Evolutionary conservation across 805 yeast species (phyloP).

Genomic region (Wickerhamiella alocasiicola): DNA sequence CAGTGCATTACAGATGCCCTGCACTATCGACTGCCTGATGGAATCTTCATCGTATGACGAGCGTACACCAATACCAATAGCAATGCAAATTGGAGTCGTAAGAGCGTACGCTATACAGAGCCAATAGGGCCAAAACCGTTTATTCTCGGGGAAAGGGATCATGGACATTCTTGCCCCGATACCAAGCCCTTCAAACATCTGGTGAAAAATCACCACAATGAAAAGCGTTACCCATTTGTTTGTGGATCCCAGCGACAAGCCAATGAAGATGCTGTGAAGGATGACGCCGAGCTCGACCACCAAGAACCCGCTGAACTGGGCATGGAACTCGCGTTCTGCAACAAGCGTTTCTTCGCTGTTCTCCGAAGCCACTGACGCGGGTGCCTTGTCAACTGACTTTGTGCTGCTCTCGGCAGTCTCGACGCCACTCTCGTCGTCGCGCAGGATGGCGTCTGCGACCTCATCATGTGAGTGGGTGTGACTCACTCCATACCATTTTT

Average conservation of each 20-base stretch:
- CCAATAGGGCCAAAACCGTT: conserved; percentile 39
- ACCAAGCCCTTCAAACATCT: conserved; percentile 69
- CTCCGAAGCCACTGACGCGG: not conserved
- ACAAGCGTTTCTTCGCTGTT: not conserved
- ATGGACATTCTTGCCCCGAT: conserved; percentile 57
- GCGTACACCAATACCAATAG: conserved; percentile 63
- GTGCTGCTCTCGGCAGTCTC: not conserved
- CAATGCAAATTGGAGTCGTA: conserved; percentile 58
- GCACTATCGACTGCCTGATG: conserved; percentile 40
- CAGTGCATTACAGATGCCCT: conserved; percentile 56
- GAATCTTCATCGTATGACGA: conserved; percentile 42
- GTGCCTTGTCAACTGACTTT: not conserved
- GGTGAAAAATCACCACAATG: conserved; percentile 60
- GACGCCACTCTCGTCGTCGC: not conserved
- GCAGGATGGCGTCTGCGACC: conserved; percentile 12
- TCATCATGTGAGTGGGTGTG: conserved; percentile 23
- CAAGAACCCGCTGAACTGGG: conserved; percentile 36
- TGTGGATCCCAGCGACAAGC: conserved; percentile 51
- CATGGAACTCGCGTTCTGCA: conserved; percentile 16
- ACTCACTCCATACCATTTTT: conserved; percentile 25
- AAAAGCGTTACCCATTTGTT: conserved; percentile 54
- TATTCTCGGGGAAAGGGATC: conserved; percentile 41
- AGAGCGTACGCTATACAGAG: conserved; percentile 41
- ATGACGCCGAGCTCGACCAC: conserved; percentile 61
- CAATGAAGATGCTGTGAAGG: conserved; percentile 69